Evolutionary conservation across 306 rosid genomes (phyloP).

Genomic region (Carpinus viminea): DNA sequence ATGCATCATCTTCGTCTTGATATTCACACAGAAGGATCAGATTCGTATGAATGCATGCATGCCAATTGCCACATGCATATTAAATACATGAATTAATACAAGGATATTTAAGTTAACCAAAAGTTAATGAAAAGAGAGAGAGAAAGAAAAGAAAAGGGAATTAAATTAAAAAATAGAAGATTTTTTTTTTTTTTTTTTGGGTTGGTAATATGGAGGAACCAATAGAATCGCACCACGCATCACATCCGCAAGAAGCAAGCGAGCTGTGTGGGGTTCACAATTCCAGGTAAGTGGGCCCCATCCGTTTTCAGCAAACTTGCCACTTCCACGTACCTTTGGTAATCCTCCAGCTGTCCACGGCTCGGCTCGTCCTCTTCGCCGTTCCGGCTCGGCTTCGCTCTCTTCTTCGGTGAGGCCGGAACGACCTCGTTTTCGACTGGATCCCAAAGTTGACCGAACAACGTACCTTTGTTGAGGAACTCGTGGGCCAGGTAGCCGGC

Average conservation of each 20-base stretch:
- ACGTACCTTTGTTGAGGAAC: constrained; percentile 71
- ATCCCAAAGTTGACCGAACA: constrained; percentile 66
- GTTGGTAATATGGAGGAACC: not conserved
- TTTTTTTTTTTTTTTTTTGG: no score
- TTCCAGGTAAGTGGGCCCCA: constrained; percentile 71
- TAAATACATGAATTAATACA: not conserved
- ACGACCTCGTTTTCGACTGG: constrained; percentile 29
- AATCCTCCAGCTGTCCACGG: constrained; percentile 27
- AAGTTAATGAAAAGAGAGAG: not conserved
- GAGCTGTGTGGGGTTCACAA: constrained; percentile 84
- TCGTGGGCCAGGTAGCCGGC: constrained; percentile 94
- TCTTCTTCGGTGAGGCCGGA: not conserved
- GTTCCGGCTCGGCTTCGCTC: constrained; percentile 10
- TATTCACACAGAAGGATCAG: not conserved
- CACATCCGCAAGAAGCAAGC: constrained; percentile 67
- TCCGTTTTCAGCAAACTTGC: constrained; percentile 51
- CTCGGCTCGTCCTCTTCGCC: constrained; percentile 22
- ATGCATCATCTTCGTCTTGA: not conserved
- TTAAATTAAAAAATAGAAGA: no score
- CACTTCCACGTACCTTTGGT: constrained; percentile 63
- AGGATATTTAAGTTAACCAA: not conserved
- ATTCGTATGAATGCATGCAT: constrained; percentile 1
- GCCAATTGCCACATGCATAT: not conserved
- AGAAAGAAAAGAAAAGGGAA: not conserved
- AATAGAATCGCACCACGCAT: constrained; percentile 46